These are phyloP conservation scores for Brettanomyces custersianus DNA, from an alignment of 805 yeast genomes.

Conservation along the genomic window DNA sequence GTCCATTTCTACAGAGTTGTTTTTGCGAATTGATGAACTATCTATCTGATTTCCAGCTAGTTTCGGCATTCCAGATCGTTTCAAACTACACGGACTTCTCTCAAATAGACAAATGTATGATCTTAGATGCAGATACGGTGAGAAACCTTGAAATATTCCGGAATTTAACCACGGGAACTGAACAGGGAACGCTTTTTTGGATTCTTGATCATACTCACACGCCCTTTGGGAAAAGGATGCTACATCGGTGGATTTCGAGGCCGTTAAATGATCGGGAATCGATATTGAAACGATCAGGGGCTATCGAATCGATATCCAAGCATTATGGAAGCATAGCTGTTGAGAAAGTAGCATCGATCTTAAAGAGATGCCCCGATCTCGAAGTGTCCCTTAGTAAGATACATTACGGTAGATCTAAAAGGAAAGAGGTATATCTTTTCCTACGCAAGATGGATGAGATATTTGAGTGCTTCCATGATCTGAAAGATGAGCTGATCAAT, in stretches of 20 bases:
- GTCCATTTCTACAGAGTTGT: constrained; percentile 14
- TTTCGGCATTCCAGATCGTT: constrained; percentile 41
- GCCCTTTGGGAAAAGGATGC: constrained; percentile 58
- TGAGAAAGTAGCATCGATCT: constrained; percentile 18
- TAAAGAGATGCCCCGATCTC: constrained; percentile 40
- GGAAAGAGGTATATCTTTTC: constrained; percentile 51
- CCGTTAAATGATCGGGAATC: constrained; percentile 52
- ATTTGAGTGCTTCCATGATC: constrained; percentile 19
- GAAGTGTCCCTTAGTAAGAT: constrained; percentile 49
- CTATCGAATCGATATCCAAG: constrained; percentile 41
- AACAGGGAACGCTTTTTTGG: constrained; percentile 70
- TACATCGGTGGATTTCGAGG: constrained; percentile 63
- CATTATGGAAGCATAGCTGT: constrained; percentile 30
- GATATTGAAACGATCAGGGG: constrained; percentile 55
- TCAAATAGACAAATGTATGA: constrained; percentile 37
- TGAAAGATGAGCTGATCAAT: constrained; percentile 9
- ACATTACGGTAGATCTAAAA: constrained; percentile 48
- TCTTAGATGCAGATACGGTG: constrained; percentile 57
- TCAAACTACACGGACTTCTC: constrained; percentile 47
- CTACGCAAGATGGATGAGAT: constrained; percentile 37
- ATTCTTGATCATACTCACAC: constrained; percentile 75
- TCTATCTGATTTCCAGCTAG: constrained; percentile 55
- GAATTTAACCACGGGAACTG: constrained; percentile 47
- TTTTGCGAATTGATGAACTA: constrained; percentile 42
- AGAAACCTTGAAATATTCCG: constrained; percentile 66